phyloP scores from a whole-genome alignment of 306 rosid genomes.

The Malus sylvestris region DNA sequence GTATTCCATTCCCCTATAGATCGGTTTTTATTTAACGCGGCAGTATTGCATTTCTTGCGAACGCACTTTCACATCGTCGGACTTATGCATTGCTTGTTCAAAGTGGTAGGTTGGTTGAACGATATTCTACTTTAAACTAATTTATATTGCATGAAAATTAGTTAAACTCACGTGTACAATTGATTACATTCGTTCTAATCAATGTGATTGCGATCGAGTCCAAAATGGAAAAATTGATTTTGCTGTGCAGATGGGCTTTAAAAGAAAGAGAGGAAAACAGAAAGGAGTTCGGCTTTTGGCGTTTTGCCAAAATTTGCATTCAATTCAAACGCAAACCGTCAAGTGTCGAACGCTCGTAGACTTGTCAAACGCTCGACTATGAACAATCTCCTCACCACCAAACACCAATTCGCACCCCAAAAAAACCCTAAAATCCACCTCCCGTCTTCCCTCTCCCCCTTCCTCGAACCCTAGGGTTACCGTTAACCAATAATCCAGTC shows the following conservation, averaged over 20 bases:
- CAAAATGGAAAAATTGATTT: not conserved
- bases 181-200: too few relatives aligned
- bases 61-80: too few relatives aligned
- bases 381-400: not conserved
- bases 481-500: not conserved
- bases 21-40: too few relatives aligned
- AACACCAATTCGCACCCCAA: not conserved
- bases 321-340: not conserved
- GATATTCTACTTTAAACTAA: too few relatives aligned
- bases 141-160: not conserved
- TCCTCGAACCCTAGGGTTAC: constrained; percentile 1
- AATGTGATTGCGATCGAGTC: too few relatives aligned
- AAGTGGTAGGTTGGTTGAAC: not conserved
- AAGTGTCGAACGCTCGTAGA: not conserved
- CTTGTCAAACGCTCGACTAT: not conserved
- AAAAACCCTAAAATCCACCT: not conserved
- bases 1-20: too few relatives aligned
- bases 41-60: too few relatives aligned
- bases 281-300: not conserved
- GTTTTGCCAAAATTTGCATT: not conserved
- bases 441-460: not conserved
- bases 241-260: not conserved
- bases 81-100: not conserved
- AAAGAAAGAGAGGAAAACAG: not conserved
- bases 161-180: too few relatives aligned